Percentiles rank a stretch among this genome's conserved stretches.
Conservation (phyloP, 805 yeast species). For the Citeromyces matritensis region DNA sequence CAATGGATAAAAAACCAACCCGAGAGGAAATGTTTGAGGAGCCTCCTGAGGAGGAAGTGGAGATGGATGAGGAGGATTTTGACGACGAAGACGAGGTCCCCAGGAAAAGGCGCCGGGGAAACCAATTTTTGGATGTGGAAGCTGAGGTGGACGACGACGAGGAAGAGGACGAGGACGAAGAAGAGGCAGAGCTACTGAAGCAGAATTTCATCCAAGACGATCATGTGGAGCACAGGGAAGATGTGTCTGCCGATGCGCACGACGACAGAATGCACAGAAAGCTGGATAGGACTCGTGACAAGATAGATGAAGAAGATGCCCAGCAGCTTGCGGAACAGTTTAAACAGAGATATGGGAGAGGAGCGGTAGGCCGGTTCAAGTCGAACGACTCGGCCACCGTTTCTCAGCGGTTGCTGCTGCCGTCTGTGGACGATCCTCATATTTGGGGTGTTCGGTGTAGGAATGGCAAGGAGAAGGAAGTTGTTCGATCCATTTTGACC, state of each 20-base stretch:
- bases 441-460: constrained; percentile 93
- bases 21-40: constrained; percentile 1
- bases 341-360: constrained; percentile 84
- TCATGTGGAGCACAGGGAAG: constrained; percentile 44
- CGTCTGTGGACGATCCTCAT: constrained; percentile 92
- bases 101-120: constrained; percentile 38
- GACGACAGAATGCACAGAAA: constrained; percentile 85
- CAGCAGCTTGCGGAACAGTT: constrained; percentile 85
- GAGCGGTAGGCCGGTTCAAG: constrained; percentile 65
- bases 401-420: constrained; percentile 84
- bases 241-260: constrained; percentile 14
- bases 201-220: constrained; percentile 77
- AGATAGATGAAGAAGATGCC: constrained; percentile 86
- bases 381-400: constrained; percentile 74
- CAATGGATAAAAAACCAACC: not conserved
- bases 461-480: constrained; percentile 84
- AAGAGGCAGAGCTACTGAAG: constrained; percentile 77
- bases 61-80: constrained; percentile 29
- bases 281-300: constrained; percentile 69
- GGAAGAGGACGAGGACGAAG: constrained; percentile 86
- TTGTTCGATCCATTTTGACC: constrained; percentile 72
- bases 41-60: constrained; percentile 1
- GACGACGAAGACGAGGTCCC: constrained; percentile 31
- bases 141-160: constrained; percentile 98
- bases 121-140: constrained; percentile 93